phyloP scores from a whole-genome alignment of 2,329 filamentous ascomycete genomes.

The Aspergillus fumigatus region DNA sequence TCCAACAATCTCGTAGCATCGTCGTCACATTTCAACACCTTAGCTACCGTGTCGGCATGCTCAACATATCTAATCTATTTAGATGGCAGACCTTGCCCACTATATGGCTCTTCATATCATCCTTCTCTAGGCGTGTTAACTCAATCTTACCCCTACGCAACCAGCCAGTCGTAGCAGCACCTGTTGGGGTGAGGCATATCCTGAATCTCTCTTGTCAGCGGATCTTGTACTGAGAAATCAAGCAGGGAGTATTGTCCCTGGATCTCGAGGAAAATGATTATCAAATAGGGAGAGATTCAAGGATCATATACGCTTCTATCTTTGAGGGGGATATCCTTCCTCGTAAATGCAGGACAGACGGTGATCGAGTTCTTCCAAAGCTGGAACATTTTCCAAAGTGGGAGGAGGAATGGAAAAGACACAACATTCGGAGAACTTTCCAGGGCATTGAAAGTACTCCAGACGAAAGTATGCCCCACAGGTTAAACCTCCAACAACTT shows the following conservation, averaged over 20 bases:
- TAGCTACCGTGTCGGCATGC: too few relatives aligned
- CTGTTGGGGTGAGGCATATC: too few relatives aligned
- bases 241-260: slow-evolving; percentile 7
- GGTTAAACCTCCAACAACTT: slow-evolving; percentile 2
- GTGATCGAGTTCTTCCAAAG: slow-evolving; percentile 3
- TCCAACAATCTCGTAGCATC: too few relatives aligned
- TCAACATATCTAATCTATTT: too few relatives aligned
- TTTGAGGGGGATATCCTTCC: slow-evolving; percentile 7
- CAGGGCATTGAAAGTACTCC: slow-evolving; percentile 4
- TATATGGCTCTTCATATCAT: too few relatives aligned
- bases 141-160: too few relatives aligned
- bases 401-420: slow-evolving; percentile 12
- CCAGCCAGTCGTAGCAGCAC: too few relatives aligned
- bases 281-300: slow-evolving; percentile 5
- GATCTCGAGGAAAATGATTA: slow-evolving; percentile 12
- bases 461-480: slow-evolving; percentile 5
- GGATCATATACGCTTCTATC: slow-evolving; percentile 11
- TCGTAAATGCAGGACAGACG: slow-evolving; percentile 4
- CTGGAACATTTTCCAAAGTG: slow-evolving; percentile 7
- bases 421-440: slow-evolving; percentile 3
- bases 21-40: too few relatives aligned
- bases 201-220: too few relatives aligned
- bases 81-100: too few relatives aligned
- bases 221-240: too few relatives aligned
- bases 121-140: too few relatives aligned